Evolutionary conservation across 306 rosid species (phyloP).

Genomic region (Mimosa bimucronata): DNA sequence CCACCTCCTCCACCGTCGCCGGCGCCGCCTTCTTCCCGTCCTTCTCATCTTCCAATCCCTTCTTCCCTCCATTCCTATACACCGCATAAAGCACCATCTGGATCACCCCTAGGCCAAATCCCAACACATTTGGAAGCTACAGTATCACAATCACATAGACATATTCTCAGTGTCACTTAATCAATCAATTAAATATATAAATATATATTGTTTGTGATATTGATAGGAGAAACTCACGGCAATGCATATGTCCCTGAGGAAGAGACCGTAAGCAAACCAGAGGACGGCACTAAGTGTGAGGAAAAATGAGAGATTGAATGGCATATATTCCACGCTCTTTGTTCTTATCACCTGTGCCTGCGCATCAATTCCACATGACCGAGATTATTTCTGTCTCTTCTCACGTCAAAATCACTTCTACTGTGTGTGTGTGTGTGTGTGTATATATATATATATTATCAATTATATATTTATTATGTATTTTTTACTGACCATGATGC

Average conservation of each 20-base stretch:
- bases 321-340: slow-evolving; percentile 84
- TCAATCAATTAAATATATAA: background rate
- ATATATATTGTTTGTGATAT: background rate
- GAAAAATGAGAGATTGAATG: slow-evolving; percentile 71
- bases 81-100: slow-evolving; percentile 73
- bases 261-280: slow-evolving; percentile 86
- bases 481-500: slow-evolving; percentile 66
- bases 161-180: background rate
- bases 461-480: no score
- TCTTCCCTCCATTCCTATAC: slow-evolving; percentile 46
- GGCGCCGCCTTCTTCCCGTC: slow-evolving; percentile 25
- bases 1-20: background rate
- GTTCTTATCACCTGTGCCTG: slow-evolving; percentile 80
- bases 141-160: background rate
- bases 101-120: slow-evolving; percentile 62
- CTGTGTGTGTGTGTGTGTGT: no score
- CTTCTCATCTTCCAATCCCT: background rate
- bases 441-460: background rate
- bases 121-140: slow-evolving; percentile 77
- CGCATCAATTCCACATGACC: background rate
- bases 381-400: background rate
- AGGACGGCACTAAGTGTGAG: slow-evolving; percentile 79
- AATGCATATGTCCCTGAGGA: slow-evolving; percentile 73
- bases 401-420: background rate
- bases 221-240: slow-evolving; percentile 54